Conservation (phyloP, 495 filamentous ascomycete genomes). For the Penicillium lagena region DNA sequence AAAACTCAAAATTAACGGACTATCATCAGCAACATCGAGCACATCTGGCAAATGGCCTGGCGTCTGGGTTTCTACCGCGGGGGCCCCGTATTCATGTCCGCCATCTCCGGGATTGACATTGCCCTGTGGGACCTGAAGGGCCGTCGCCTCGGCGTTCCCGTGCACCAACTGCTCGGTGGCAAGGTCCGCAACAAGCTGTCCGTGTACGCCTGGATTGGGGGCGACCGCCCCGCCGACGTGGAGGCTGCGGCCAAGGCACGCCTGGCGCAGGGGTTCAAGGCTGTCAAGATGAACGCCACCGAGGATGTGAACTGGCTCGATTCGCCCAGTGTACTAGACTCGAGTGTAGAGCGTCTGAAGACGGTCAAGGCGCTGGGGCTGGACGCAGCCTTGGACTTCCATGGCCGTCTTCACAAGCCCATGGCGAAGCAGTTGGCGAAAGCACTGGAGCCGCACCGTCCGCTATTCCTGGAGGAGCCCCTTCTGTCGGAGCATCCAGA, state of each 20-base stretch:
- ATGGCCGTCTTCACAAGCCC: conserved; percentile 71
- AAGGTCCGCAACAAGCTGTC: conserved; percentile 65
- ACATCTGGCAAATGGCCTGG: conserved; percentile 71
- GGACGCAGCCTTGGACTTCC: conserved; percentile 71
- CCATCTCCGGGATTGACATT: conserved; percentile 71
- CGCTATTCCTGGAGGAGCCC: conserved; percentile 79
- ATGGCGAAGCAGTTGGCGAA: conserved; percentile 77
- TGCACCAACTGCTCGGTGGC: conserved; percentile 68
- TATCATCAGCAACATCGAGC: conserved; percentile 61
- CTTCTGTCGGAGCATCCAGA: conserved; percentile 66
- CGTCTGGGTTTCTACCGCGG: conserved; percentile 71
- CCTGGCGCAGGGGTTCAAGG: conserved; percentile 62
- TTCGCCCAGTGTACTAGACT: conserved; percentile 57
- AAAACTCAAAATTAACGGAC: not conserved
- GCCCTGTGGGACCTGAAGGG: conserved; percentile 73
- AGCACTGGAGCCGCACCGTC: conserved; percentile 60
- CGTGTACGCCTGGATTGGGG: conserved; percentile 79
- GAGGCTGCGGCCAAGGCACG: conserved; percentile 55
- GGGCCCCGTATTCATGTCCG: conserved; percentile 76
- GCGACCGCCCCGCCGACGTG: conserved; percentile 69
- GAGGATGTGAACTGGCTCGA: conserved; percentile 77
- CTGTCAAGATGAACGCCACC: conserved; percentile 79
- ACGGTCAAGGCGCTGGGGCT: conserved; percentile 63
- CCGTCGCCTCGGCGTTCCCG: conserved; percentile 52
- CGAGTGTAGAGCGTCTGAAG: conserved; percentile 61